These are phyloP conservation scores for Lodderomyces oxycetoniae DNA, from an alignment of 1,139 yeast genomes.

Conservation along the genomic window DNA sequence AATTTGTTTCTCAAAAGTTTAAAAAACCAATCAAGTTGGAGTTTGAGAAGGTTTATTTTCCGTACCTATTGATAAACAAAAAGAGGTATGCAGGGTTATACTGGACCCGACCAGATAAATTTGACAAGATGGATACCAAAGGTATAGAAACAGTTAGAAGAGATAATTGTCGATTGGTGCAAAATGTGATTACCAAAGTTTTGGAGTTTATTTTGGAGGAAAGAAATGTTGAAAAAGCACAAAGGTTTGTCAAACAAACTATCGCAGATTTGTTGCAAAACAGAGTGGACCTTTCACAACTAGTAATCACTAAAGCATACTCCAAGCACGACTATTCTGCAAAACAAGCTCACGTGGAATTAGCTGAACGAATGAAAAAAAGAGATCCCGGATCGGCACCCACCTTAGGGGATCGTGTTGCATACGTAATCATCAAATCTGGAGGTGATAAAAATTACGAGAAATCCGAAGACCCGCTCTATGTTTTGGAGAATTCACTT, in stretches of 20 bases:
- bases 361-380: constrained; percentile 93
- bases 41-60: constrained; percentile 94
- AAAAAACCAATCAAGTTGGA: constrained; percentile 87
- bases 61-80: constrained; percentile 88
- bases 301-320: constrained; percentile 90
- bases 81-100: constrained; percentile 95
- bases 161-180: constrained; percentile 93
- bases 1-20: constrained; percentile 72
- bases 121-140: constrained; percentile 96
- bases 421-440: constrained; percentile 87
- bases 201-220: constrained; percentile 81
- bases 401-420: constrained; percentile 94
- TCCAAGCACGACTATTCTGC: constrained; percentile 90
- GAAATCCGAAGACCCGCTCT: constrained; percentile 94
- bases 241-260: constrained; percentile 75
- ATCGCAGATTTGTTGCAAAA: constrained; percentile 90
- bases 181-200: constrained; percentile 89
- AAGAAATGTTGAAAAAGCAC: constrained; percentile 85
- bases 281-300: constrained; percentile 84
- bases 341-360: constrained; percentile 94
- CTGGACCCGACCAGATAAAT: constrained; percentile 89
- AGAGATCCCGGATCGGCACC: constrained; percentile 99
- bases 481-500: constrained; percentile 82
- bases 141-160: constrained; percentile 98
- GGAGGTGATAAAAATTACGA: constrained; percentile 86